A percentile compares a stretch with the other conserved stretches of the same genome.
Evolutionary conservation across 2,329 filamentous ascomycete species (phyloP).

Genomic region (Canariomyces notabilis): DNA sequence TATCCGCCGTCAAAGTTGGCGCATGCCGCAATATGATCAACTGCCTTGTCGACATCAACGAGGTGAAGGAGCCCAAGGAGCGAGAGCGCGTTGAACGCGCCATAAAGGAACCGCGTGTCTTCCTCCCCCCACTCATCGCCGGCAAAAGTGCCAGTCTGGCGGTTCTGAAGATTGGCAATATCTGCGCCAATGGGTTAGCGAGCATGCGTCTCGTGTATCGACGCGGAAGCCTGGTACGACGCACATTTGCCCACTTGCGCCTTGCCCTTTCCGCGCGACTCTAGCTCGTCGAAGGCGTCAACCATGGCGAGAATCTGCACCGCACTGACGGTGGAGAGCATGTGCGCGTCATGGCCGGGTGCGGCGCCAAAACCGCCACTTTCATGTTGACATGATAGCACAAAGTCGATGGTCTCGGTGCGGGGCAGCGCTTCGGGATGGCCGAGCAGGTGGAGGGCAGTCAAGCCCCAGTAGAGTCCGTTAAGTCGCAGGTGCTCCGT

Average conservation of each 20-base stretch:
- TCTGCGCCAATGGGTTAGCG: slow-evolving; percentile 40
- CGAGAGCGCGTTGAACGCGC: slow-evolving; percentile 82
- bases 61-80: slow-evolving; percentile 68
- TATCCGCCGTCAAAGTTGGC: slow-evolving; percentile 94
- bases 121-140: slow-evolving; percentile 96
- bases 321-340: slow-evolving; percentile 92
- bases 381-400: slow-evolving; percentile 88
- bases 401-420: slow-evolving; percentile 78
- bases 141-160: slow-evolving; percentile 76
- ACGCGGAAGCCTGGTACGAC: slow-evolving; percentile 31
- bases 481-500: slow-evolving; percentile 95
- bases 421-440: slow-evolving; percentile 77
- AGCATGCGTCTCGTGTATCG: background rate
- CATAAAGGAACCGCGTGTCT: slow-evolving; percentile 91
- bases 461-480: slow-evolving; percentile 94
- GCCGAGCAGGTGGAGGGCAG: slow-evolving; percentile 77
- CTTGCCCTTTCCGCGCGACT: slow-evolving; percentile 64
- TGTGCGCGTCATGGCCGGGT: slow-evolving; percentile 89
- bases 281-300: slow-evolving; percentile 79
- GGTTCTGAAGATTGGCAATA: slow-evolving; percentile 78
- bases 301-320: slow-evolving; percentile 88
- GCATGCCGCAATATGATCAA: slow-evolving; percentile 73
- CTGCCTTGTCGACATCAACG: slow-evolving; percentile 74
- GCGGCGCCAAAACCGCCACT: slow-evolving; percentile 91
- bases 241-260: slow-evolving; percentile 73